Percentiles rank a stretch among this genome's conserved stretches.
phyloP scores from a whole-genome alignment of 2,329 filamentous ascomycete genomes.

The Hymenotorrendiella dingleyae region DNA sequence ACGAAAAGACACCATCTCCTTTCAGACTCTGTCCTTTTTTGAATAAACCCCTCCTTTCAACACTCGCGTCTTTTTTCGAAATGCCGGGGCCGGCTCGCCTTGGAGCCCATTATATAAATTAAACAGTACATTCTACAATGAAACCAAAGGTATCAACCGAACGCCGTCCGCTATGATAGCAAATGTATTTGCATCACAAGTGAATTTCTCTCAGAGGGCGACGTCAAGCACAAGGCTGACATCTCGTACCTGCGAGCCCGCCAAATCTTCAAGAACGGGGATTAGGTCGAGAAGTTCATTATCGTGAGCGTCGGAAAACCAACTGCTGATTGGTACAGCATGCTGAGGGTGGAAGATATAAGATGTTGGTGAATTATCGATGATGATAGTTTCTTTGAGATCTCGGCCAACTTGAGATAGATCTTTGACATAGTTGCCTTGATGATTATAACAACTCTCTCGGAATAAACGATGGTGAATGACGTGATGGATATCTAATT shows the following conservation, averaged over 20 bases:
- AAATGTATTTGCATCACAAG: slow-evolving; percentile 29
- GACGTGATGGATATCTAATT: slow-evolving; percentile 94
- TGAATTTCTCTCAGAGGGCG: slow-evolving; percentile 49
- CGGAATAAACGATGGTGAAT: slow-evolving; percentile 95
- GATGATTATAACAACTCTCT: slow-evolving; percentile 98
- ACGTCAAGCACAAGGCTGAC: slow-evolving; percentile 98
- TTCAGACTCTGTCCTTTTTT: slow-evolving; percentile 17
- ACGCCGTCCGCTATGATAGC: slow-evolving; percentile 34
- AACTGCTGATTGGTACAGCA: slow-evolving; percentile 97
- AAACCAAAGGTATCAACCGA: slow-evolving; percentile 34
- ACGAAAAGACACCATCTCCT: slow-evolving; percentile 6
- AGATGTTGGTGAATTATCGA: slow-evolving; percentile 97
- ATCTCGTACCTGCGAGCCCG: slow-evolving; percentile 80
- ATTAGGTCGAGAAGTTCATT: slow-evolving; percentile 97
- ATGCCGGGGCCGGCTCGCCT: slow-evolving; percentile 23
- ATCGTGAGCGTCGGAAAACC: slow-evolving; percentile 99
- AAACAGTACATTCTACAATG: slow-evolving; percentile 35
- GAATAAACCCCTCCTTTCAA: slow-evolving; percentile 21
- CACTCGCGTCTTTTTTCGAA: slow-evolving; percentile 9
- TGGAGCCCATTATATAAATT: slow-evolving; percentile 33
- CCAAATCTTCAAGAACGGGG: slow-evolving; percentile 94
- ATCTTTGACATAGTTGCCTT: slow-evolving; percentile 99
- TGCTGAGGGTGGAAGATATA: slow-evolving; percentile 99
- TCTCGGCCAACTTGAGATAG: slow-evolving; percentile 94
- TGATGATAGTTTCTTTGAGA: slow-evolving; percentile 96